Evolutionary conservation across 2,329 filamentous ascomycete genomes (phyloP).

Genomic region (Hortaea werneckii): DNA sequence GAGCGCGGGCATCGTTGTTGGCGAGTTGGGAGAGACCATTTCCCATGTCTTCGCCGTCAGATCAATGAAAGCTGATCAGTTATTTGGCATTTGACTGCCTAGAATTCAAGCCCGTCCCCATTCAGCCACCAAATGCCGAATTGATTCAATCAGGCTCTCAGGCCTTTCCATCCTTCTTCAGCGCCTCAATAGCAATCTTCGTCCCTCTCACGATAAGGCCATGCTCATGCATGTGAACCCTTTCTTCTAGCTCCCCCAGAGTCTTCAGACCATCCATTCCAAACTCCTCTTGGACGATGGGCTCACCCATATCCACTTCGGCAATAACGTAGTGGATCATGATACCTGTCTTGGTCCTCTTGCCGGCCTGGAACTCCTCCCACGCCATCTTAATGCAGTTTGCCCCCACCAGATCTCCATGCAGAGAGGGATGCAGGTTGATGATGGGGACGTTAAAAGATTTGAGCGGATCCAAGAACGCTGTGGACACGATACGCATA

Average conservation of each 20-base stretch:
- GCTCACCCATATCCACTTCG: conserved; percentile 69
- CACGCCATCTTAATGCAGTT: conserved; percentile 68
- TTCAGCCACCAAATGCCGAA: no score
- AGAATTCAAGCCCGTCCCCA: no score
- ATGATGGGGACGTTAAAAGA: conserved; percentile 57
- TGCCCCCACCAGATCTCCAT: conserved; percentile 62
- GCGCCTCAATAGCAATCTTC: conserved; percentile 34
- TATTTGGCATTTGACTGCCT: no score
- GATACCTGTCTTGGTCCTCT: conserved; percentile 61
- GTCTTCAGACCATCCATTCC: conserved; percentile 49
- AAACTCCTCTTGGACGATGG: conserved; percentile 62
- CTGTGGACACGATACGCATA: conserved; percentile 69
- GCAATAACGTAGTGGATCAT: conserved; percentile 76
- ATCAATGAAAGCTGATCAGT: no score
- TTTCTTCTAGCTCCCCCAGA: conserved; percentile 56
- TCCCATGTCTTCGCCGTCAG: no score
- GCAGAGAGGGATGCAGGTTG: conserved; percentile 70
- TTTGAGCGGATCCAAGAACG: conserved; percentile 60
- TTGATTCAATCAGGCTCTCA: not conserved
- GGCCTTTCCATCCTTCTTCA: not conserved
- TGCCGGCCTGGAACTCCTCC: conserved; percentile 58
- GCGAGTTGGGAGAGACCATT: no score
- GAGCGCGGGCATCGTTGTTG: no score
- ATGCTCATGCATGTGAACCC: conserved; percentile 70
- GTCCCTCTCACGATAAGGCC: conserved; percentile 68